A percentile compares a stretch with the other conserved stretches of the same genome.
Evolutionary conservation across 2,329 filamentous ascomycete genomes (phyloP).

Genomic region (Colletotrichum nymphaeae): DNA sequence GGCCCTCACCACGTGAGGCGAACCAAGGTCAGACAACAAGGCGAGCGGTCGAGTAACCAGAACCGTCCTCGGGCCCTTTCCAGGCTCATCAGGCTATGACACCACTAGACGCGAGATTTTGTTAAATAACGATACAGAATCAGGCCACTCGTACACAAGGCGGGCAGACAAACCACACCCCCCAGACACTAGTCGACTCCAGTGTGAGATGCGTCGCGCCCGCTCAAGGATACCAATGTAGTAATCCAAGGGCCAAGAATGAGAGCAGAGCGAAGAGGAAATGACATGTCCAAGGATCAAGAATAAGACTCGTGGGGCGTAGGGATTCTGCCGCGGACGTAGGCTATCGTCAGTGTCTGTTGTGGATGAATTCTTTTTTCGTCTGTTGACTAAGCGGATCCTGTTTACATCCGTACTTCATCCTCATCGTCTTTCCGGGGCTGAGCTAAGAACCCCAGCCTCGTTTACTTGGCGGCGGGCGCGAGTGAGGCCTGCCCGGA

Average conservation of each 20-base stretch:
- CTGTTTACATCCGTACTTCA: background rate
- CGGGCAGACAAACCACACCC: background rate
- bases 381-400: background rate
- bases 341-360: background rate
- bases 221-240: background rate
- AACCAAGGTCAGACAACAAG: slow-evolving; percentile 19
- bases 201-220: background rate
- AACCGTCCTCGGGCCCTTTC: slow-evolving; percentile 7
- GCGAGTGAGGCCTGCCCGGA: background rate
- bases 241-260: background rate
- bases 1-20: slow-evolving; percentile 26
- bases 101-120: background rate
- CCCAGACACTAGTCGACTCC: slow-evolving; percentile 10
- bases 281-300: slow-evolving; percentile 6
- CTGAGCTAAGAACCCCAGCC: background rate
- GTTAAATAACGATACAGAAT: background rate
- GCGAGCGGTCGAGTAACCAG: background rate
- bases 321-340: background rate
- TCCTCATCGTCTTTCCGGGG: background rate
- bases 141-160: slow-evolving; percentile 17
- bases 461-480: background rate
- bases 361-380: background rate
- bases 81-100: background rate
- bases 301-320: background rate
- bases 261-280: background rate